Conservation (phyloP, 1,139 yeast genomes). For the Meyerozyma carpophila region DNA sequence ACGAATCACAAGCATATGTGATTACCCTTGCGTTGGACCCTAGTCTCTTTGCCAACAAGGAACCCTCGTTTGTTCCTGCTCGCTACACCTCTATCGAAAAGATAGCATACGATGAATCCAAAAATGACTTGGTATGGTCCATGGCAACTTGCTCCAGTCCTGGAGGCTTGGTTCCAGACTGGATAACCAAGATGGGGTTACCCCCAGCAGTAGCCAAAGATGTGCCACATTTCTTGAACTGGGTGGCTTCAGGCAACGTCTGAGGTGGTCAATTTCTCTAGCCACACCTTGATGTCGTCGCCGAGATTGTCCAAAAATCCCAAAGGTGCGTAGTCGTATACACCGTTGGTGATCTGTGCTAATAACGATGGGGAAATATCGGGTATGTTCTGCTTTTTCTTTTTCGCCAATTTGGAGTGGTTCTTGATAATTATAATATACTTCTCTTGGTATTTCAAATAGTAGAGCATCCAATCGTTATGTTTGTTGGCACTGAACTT, state of each 20-base stretch:
- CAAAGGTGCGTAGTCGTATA: conserved; percentile 22
- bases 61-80: conserved; percentile 29
- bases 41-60: conserved; percentile 10
- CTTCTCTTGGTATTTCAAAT: conserved; percentile 25
- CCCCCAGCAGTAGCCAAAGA: conserved; percentile 59
- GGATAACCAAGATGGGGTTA: conserved; percentile 53
- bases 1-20: conserved; percentile 35
- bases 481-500: conserved; percentile 34
- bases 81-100: conserved; percentile 58
- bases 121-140: conserved; percentile 47
- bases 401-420: conserved; percentile 11
- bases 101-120: conserved; percentile 32
- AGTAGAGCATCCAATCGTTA: conserved; percentile 45
- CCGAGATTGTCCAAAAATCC: conserved; percentile 42
- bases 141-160: conserved; percentile 65
- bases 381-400: conserved; percentile 4
- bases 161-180: conserved; percentile 61
- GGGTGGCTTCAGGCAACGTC: conserved; percentile 18
- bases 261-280: conserved; percentile 18
- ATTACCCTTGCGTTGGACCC: conserved; percentile 46
- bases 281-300: conserved; percentile 41
- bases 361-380: conserved; percentile 5
- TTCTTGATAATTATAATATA: conserved; percentile 34
- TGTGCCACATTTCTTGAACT: conserved; percentile 56
- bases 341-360: conserved; percentile 18